Evolutionary conservation across 1,139 yeast genomes (phyloP), one percentile per base, ranked within the genome.

Genomic region (Yamadazyma kanchanaburiensis): DNA sequence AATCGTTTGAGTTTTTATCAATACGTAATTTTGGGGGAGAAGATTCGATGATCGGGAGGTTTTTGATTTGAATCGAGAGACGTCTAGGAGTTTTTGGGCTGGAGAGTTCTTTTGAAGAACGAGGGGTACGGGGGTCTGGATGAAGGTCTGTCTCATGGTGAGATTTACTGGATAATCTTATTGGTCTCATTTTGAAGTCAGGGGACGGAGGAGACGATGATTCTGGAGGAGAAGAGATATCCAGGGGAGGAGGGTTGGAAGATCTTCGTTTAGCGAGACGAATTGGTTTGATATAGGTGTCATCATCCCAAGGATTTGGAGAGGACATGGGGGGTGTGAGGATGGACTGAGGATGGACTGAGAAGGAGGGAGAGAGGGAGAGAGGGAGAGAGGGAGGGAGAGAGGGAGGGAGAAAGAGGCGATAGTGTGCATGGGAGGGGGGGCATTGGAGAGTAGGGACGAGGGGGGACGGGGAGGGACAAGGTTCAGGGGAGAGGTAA

Each of bases 11-110:
- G 20, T 38, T 31, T 14, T 34, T 22, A 25, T 40, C 40, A 10
- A 35, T 36, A 6, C 31, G 24, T 15, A 33, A 25, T 25, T 41
- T 45, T 4, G 48, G 42, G 8, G 48, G 48, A 6, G 46, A 42
- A 20, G 25, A 34, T 25, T 39, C 41, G 24, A 48, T 39, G 9
- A 62, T 60, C 5, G 71, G 71, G 7, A 64, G 47, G 39, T 60
- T 64, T 29, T 58, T 59, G 40, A 64, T 61, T 34, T 58, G 65
- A 17, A 66, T 55, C 3, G 66, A 53, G 28, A 39, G 43, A 29
- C 53, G 30, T 30, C 52, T 28, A 8, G 45, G 43, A 10, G 48
- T 45, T 11, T 33, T 29, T 13, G 49, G 45, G 13, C 40, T 33
- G 15, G 22, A 31, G 27, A 21, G 33, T 12, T 30, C 33, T 21